Evolutionary conservation across 164 flowering plant genomes (phyloP).

Genomic region (Malania oleifera): DNA sequence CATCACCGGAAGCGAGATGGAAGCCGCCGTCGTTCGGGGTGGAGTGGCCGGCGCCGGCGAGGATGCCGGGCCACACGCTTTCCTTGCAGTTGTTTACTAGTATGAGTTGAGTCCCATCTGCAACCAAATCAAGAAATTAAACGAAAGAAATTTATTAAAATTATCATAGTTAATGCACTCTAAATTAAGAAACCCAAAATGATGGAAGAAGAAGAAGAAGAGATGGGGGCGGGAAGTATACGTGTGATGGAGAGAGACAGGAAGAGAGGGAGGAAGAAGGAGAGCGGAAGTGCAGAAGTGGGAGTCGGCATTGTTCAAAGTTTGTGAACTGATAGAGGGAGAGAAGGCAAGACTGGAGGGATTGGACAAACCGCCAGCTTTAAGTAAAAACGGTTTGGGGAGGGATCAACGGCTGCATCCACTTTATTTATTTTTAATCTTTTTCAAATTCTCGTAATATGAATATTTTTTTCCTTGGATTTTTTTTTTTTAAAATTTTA

Average conservation of each 20-base stretch:
- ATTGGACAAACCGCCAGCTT: conserved; percentile 1
- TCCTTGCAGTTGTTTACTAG: conserved; percentile 59
- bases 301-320: conserved; percentile 23
- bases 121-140: conserved; percentile 14
- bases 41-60: conserved; percentile 65
- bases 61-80: conserved; percentile 65
- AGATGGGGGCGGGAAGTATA: too few relatives aligned
- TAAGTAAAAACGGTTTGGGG: conserved; percentile 1
- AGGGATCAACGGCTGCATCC: not conserved
- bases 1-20: conserved; percentile 49
- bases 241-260: conserved; percentile 24
- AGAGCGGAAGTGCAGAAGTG: conserved; percentile 9
- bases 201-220: not conserved
- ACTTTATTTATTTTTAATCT: conserved; percentile 10
- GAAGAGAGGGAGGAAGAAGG: conserved; percentile 20
- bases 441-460: not conserved
- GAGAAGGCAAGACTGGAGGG: not conserved
- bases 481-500: conserved; percentile 2
- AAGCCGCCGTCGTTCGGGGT: conserved; percentile 71
- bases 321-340: not conserved
- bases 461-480: too few relatives aligned
- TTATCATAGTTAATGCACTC: not conserved
- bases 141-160: not conserved
- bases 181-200: not conserved
- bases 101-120: conserved; percentile 65